Evolutionary conservation across 2,329 filamentous ascomycete species (phyloP).

Genomic region (Trichoderma polysporum): DNA sequence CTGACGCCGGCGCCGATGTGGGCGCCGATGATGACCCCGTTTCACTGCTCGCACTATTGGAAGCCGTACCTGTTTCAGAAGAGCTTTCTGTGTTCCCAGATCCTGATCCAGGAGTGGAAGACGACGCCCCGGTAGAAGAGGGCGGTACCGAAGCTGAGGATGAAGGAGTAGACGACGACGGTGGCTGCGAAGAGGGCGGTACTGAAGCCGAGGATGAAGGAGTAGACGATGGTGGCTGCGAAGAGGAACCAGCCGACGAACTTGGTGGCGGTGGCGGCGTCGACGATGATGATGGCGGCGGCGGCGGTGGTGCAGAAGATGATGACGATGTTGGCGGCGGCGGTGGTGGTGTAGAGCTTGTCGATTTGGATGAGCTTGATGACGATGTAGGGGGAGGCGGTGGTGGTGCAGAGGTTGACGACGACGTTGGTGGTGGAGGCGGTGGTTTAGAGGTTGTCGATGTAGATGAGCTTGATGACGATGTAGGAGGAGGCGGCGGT

Average conservation of each 20-base stretch:
- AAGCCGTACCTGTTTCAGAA: constrained; percentile 7
- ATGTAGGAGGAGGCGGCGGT: constrained; percentile 1
- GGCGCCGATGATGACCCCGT: constrained; percentile 3
- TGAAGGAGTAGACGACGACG: background rate
- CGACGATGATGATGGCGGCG: background rate
- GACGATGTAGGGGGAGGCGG: no score
- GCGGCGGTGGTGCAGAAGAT: background rate
- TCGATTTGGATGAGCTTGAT: background rate
- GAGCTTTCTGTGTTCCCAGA: background rate
- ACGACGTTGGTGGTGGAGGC: background rate
- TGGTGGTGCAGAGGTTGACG: no score
- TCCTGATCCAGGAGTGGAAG: background rate
- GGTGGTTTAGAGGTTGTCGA: background rate
- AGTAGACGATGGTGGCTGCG: background rate
- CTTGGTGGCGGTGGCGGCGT: background rate
- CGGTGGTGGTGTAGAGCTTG: background rate
- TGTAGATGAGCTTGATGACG: background rate
- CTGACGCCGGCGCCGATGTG: background rate
- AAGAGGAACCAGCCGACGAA: background rate
- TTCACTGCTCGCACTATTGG: constrained; percentile 2
- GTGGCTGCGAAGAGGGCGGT: background rate
- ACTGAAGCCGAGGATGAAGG: background rate
- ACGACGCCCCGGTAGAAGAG: background rate
- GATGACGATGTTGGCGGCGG: background rate
- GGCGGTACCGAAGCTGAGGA: background rate